Conservation (phyloP, 371 early-diverging fungal genomes). For the Nosema muscidifuracis region DNA sequence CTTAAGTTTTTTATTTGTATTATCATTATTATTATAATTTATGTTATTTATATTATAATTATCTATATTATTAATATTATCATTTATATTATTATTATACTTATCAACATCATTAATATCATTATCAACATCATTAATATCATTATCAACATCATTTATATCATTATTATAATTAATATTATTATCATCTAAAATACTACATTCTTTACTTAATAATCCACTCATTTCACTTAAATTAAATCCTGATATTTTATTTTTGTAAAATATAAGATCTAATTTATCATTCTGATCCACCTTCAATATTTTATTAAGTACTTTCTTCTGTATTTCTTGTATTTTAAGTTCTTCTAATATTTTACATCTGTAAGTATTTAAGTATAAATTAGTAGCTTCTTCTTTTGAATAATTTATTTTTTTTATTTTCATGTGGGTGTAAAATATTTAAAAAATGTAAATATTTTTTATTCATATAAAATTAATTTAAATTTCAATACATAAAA, state of each 20-base stretch:
- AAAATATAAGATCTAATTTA: not conserved
- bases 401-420: slow-evolving; percentile 1
- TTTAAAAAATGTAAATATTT: no score
- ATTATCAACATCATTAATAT: not conserved
- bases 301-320: not conserved
- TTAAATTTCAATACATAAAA: no score
- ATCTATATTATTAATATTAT: no score
- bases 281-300: not conserved
- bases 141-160: not conserved
- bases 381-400: not conserved
- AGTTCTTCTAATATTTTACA: not conserved
- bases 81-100: not conserved
- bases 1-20: no score
- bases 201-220: not conserved
- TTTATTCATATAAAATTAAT: no score
- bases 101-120: not conserved
- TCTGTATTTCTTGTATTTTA: not conserved
- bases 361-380: not conserved
- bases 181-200: not conserved
- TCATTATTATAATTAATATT: not conserved
- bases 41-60: no score
- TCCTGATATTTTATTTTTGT: not conserved
- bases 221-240: not conserved
- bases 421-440: no score
- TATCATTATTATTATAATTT: no score